These are phyloP conservation scores for Mucor indicus DNA, from an alignment of 371 early-diverging fungal genomes.

Conservation along the genomic window DNA sequence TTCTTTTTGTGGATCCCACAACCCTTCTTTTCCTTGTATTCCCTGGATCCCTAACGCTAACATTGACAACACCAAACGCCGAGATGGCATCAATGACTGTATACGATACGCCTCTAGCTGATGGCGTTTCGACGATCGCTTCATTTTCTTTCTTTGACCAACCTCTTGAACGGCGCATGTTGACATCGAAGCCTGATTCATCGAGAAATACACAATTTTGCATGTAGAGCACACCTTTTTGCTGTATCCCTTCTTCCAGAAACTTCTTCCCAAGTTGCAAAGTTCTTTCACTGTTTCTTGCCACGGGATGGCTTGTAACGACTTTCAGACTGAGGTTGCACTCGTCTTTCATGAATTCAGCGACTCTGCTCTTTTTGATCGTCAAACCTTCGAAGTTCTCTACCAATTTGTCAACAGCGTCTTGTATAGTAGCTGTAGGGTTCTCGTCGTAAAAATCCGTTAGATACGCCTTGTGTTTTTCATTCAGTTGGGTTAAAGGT, in stretches of 20 bases:
- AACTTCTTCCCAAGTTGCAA: neutral
- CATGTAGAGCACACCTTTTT: conserved; percentile 3
- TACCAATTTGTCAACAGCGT: conserved; percentile 5
- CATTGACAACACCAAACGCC: conserved; percentile 3
- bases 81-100: conserved; percentile 16
- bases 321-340: conserved; percentile 12
- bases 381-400: conserved; percentile 3
- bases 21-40: conserved; percentile 7
- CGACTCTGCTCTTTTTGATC: conserved; percentile 13
- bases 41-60: conserved; percentile 5
- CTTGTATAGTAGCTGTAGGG: conserved; percentile 3
- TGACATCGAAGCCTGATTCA: conserved; percentile 2
- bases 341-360: conserved; percentile 15
- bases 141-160: conserved; percentile 6
- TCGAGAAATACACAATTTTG: conserved; percentile 11
- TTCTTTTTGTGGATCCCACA: conserved; percentile 2
- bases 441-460: conserved; percentile 5
- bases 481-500: neutral
- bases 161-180: conserved; percentile 5
- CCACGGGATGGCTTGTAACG: neutral
- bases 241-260: neutral
- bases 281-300: neutral
- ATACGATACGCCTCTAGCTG: conserved; percentile 8
- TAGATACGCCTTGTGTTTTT: conserved; percentile 2
- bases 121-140: conserved; percentile 2